Evolutionary conservation across 2,329 filamentous ascomycete genomes (phyloP).

Genomic region (Xylaria multiplex): DNA sequence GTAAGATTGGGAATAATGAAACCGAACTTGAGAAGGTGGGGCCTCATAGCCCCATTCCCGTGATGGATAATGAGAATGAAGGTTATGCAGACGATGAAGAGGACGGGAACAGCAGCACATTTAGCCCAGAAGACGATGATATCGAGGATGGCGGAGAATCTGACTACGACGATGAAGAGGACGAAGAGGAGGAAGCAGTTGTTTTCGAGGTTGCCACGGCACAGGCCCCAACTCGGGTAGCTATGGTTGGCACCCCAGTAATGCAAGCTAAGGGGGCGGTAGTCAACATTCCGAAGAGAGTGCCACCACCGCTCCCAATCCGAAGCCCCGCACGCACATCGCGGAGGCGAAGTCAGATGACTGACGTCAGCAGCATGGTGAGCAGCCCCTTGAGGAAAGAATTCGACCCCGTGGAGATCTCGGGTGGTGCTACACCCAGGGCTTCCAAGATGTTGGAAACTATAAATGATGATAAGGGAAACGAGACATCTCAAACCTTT

Average conservation of each 20-base stretch:
- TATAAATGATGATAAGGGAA: not conserved
- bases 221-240: constrained; percentile 65
- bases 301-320: constrained; percentile 79
- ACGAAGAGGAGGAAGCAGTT: constrained; percentile 69
- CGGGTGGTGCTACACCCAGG: constrained; percentile 42
- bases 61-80: constrained; percentile 17
- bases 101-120: constrained; percentile 39
- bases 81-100: constrained; percentile 33
- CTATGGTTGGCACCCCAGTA: constrained; percentile 70
- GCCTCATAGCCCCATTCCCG: constrained; percentile 14
- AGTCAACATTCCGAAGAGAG: constrained; percentile 84
- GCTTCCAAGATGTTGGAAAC: constrained; percentile 33
- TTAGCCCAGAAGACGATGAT: constrained; percentile 49
- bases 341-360: constrained; percentile 65
- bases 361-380: constrained; percentile 63
- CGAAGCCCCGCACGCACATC: constrained; percentile 76
- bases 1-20: constrained; percentile 4
- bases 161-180: constrained; percentile 56
- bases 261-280: constrained; percentile 79
- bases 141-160: constrained; percentile 48
- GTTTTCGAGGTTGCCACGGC: constrained; percentile 74
- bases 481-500: constrained; percentile 8
- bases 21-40: constrained; percentile 24
- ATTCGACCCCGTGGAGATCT: constrained; percentile 50
- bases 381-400: constrained; percentile 63